A percentile compares a stretch with the other conserved stretches of the same genome.
phyloP scores from a whole-genome alignment of 2,329 filamentous ascomycete genomes.

The Colletotrichum cuscutae region DNA sequence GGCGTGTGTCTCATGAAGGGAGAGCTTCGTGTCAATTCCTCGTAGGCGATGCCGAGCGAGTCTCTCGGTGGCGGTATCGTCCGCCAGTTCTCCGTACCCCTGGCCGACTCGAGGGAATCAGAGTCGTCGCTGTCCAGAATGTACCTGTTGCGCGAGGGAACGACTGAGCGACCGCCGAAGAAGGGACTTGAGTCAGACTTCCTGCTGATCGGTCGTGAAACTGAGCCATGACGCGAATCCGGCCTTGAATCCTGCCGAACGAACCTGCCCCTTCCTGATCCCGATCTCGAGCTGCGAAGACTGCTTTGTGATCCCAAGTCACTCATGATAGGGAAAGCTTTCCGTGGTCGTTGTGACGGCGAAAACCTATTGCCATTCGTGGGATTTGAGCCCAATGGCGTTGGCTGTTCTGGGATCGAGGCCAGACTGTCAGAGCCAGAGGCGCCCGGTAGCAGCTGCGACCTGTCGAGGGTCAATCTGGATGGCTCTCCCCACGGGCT shows the following conservation, averaged over 20 bases:
- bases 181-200: constrained; percentile 35
- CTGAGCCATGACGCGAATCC: constrained; percentile 24
- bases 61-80: constrained; percentile 21
- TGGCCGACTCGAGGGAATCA: constrained; percentile 11
- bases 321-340: constrained; percentile 2
- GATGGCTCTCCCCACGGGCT: constrained; percentile 31
- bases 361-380: constrained; percentile 30
- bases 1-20: constrained; percentile 24
- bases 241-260: constrained; percentile 20
- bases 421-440: constrained; percentile 30
- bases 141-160: constrained; percentile 31
- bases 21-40: constrained; percentile 27
- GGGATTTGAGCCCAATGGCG: constrained; percentile 26
- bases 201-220: constrained; percentile 33
- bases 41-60: constrained; percentile 32
- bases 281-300: constrained; percentile 20
- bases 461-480: constrained; percentile 13
- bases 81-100: constrained; percentile 31
- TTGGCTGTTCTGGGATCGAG: constrained; percentile 31
- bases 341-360: constrained; percentile 9
- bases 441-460: constrained; percentile 1
- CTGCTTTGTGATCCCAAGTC: constrained; percentile 7
- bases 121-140: constrained; percentile 28
- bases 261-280: constrained; percentile 28
- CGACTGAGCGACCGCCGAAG: constrained; percentile 33